Evolutionary conservation across 495 filamentous ascomycete species (phyloP).

Genomic region (Aspergillus heteromorphus): DNA sequence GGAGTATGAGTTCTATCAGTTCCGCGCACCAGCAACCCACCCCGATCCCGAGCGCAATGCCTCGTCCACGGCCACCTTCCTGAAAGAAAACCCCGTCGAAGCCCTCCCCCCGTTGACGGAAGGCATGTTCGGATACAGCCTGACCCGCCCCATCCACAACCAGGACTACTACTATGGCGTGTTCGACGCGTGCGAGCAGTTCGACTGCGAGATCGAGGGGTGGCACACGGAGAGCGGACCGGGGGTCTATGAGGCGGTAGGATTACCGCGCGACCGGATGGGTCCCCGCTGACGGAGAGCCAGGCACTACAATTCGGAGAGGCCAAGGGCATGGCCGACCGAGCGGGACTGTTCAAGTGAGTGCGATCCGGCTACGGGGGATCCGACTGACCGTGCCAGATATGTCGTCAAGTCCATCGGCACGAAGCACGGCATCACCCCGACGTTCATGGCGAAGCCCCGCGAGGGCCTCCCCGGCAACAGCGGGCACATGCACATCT

Average conservation of each 20-base stretch:
- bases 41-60: constrained; percentile 49
- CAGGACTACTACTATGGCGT: constrained; percentile 92
- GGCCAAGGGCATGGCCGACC: constrained; percentile 81
- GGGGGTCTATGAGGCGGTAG: constrained; percentile 87
- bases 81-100: constrained; percentile 66
- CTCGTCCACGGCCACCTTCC: constrained; percentile 67
- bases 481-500: constrained; percentile 92
- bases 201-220: constrained; percentile 81
- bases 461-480: constrained; percentile 85
- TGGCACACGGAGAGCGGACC: constrained; percentile 98
- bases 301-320: constrained; percentile 80
- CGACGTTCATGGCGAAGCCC: constrained; percentile 99
- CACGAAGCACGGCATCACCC: constrained; percentile 82
- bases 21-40: constrained; percentile 58
- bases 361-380: constrained; percentile 12
- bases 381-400: constrained; percentile 28
- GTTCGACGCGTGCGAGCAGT: constrained; percentile 75
- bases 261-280: neutral
- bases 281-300: neutral
- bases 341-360: constrained; percentile 86
- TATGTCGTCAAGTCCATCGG: constrained; percentile 84
- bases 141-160: constrained; percentile 89
- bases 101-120: constrained; percentile 75
- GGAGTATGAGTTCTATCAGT: constrained; percentile 98
- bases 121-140: constrained; percentile 96